Conservation (phyloP, 768 basidiomycete genomes). For the Leucocoprinus birnbaumii region DNA sequence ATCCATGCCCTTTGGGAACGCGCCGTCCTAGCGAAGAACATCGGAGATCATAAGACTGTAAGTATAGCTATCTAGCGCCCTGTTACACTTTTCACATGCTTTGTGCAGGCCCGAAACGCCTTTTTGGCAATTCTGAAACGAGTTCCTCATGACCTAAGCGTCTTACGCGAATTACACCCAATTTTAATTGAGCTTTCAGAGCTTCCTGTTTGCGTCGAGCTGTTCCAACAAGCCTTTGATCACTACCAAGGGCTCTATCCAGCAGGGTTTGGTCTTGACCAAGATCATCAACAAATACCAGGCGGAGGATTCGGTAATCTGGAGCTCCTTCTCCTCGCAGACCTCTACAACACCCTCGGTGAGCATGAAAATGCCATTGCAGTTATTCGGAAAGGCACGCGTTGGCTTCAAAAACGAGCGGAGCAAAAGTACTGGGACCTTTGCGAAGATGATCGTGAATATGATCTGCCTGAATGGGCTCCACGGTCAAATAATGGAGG, state of each 20-base stretch:
- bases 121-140: conserved; percentile 71
- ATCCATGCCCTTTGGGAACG: conserved; percentile 89
- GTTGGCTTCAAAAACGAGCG: conserved; percentile 89
- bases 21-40: conserved; percentile 74
- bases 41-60: conserved; percentile 68
- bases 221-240: conserved; percentile 74
- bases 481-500: conserved; percentile 33
- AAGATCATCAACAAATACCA: conserved; percentile 13
- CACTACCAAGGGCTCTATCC: conserved; percentile 56
- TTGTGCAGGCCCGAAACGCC: conserved; percentile 52
- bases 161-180: conserved; percentile 75
- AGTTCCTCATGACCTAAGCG: conserved; percentile 75
- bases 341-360: conserved; percentile 72
- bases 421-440: conserved; percentile 78
- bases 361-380: conserved; percentile 67
- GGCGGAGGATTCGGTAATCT: conserved; percentile 59
- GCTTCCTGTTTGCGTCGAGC: conserved; percentile 54
- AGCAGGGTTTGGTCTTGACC: conserved; percentile 31
- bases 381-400: conserved; percentile 68
- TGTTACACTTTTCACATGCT: neutral
- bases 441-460: conserved; percentile 88
- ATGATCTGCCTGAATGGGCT: conserved; percentile 45
- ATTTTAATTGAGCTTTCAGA: conserved; percentile 76
- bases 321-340: conserved; percentile 82
- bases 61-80: conserved; percentile 15